Evolutionary conservation across 306 rosid species (phyloP), one percentile per base, ranked within the genome.

Genomic region (Vigna radiata): DNA sequence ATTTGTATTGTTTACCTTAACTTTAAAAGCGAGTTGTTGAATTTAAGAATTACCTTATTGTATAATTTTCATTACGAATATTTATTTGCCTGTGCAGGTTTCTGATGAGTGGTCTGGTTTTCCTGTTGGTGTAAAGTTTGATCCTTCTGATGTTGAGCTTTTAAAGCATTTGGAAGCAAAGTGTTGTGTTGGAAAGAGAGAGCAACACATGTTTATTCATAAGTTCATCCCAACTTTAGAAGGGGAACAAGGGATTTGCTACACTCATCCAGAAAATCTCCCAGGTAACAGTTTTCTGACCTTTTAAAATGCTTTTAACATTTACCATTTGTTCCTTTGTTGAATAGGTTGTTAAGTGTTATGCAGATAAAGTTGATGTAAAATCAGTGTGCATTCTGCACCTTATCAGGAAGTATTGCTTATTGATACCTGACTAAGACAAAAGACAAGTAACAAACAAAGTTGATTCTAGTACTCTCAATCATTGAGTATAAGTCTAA

Each of bases 71-170:
- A 6, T 23, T 44, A 17, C 8, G 69, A 17, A 41, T 25, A 47
- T 47, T 39, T 82, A 69, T 72, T 82, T 74, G 37, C 27, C 66
- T 81, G 67, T 81, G 81, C 58, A 93, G 98, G 91, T 87, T 80
- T 84, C 78, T 77, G 64, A 83, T 16, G 87, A 91, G 79, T 93
- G 96, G 98, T 96, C 96, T 19, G 97, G 92, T 50, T 83, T 93
- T 76, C 98, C 98, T 39, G 67, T 66, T 80, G 98, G 98, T 49
- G 90, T 93, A 14, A 93, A 93, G 82, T 93, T 93, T 87, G 96
- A 89, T 77, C 98, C 98, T 63, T 87, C 93, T 46, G 96, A 91
- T 79, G 67, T 73, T 25, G 88, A 89, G 70, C 86, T 93, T 37
- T 55, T 91, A 16, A 84, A 80, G 39, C 97, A 93, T 75, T 86